Evolutionary conservation across 352 stramenopile genomes (phyloP).

Genomic region (Chloridella minuta): DNA sequence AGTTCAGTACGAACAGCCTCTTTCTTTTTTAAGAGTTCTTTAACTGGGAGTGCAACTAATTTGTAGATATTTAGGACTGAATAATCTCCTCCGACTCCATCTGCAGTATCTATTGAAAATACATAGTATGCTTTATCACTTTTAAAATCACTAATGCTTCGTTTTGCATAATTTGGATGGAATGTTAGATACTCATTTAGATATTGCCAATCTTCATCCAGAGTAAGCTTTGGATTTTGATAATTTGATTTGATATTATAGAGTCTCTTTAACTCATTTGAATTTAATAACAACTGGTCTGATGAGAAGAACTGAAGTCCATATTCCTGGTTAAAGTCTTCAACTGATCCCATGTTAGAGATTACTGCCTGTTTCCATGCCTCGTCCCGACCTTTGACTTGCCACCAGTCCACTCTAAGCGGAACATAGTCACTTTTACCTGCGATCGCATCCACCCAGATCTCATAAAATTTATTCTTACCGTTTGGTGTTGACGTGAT

Average conservation of each 20-base stretch:
- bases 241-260: background rate
- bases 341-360: background rate
- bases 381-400: background rate
- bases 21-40: background rate
- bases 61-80: background rate
- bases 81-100: background rate
- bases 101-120: background rate
- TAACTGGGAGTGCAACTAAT: background rate
- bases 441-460: background rate
- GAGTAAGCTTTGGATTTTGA: background rate
- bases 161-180: background rate
- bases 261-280: background rate
- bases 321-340: background rate
- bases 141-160: background rate
- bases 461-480: background rate
- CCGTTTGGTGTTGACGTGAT: background rate
- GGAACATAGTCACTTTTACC: background rate
- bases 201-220: background rate
- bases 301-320: background rate
- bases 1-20: background rate
- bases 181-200: slow-evolving; percentile 1
- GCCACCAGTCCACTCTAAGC: background rate
- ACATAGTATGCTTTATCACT: too few relatives aligned
- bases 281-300: background rate
- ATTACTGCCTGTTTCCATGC: background rate